phyloP scores from a whole-genome alignment of 2,329 filamentous ascomycete genomes.

The Erysiphe neolycopersici region DNA sequence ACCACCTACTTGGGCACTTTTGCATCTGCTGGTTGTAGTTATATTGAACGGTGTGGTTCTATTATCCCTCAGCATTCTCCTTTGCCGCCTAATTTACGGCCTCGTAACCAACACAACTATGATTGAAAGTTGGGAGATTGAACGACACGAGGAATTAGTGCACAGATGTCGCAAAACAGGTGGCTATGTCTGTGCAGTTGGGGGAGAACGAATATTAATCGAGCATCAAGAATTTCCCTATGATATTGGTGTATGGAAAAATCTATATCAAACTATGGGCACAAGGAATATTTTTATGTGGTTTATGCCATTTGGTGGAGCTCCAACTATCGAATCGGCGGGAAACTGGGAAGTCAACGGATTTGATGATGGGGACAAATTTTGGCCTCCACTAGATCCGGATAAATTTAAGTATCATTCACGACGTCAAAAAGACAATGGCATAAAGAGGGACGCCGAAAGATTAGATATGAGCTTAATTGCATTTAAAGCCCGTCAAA shows the following conservation, averaged over 20 bases:
- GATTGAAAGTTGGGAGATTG: conserved; percentile 55
- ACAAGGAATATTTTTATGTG: conserved; percentile 36
- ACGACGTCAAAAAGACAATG: neutral
- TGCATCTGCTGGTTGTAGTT: conserved; percentile 31
- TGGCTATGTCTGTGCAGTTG: conserved; percentile 16
- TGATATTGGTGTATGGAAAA: conserved; percentile 48
- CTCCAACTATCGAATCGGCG: conserved; percentile 17
- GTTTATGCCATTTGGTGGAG: conserved; percentile 38
- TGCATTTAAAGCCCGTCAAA: conserved; percentile 23
- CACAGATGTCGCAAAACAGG: conserved; percentile 19
- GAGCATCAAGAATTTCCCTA: conserved; percentile 54
- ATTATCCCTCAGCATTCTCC: conserved; percentile 35
- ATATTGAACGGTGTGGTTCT: conserved; percentile 30
- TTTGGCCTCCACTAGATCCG: conserved; percentile 38
- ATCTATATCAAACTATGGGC: conserved; percentile 54
- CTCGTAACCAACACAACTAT: conserved; percentile 48
- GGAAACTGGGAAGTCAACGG: conserved; percentile 45
- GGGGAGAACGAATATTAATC: conserved; percentile 25
- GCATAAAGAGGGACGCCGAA: neutral
- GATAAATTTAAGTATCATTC: conserved; percentile 22
- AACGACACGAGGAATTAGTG: conserved; percentile 32
- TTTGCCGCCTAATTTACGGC: conserved; percentile 31
- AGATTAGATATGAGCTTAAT: conserved; percentile 15
- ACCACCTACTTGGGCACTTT: conserved; percentile 30
- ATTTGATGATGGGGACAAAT: conserved; percentile 35